phyloP scores from a whole-genome alignment of 1,139 yeast genomes.

The Candida tropicalis region DNA sequence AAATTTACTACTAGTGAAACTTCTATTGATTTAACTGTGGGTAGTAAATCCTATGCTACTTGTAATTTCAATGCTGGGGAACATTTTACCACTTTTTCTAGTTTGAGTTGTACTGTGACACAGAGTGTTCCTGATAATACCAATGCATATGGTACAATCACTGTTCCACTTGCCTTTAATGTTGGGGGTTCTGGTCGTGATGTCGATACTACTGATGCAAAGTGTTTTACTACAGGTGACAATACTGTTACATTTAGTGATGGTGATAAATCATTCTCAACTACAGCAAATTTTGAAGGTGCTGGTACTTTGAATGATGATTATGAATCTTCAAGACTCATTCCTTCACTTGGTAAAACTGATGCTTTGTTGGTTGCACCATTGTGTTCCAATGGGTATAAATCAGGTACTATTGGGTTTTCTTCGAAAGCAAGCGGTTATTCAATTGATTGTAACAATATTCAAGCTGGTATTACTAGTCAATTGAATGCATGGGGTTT shows the following conservation, averaged over 20 bases:
- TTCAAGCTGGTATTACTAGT: slow-evolving; percentile 24
- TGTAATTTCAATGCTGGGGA: slow-evolving; percentile 29
- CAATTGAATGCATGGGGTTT: slow-evolving; percentile 25
- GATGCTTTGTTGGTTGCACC: too few species aligned
- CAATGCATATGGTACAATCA: slow-evolving; percentile 82
- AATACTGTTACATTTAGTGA: slow-evolving; percentile 31
- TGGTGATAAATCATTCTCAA: slow-evolving; percentile 25
- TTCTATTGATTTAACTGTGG: slow-evolving; percentile 19
- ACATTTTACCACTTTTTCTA: slow-evolving; percentile 22
- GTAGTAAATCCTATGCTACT: slow-evolving; percentile 30
- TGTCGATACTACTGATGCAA: slow-evolving; percentile 22
- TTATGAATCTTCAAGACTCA: slow-evolving; percentile 9
- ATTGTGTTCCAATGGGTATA: slow-evolving; percentile 24
- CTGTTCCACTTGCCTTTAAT: slow-evolving; percentile 46
- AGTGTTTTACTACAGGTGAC: slow-evolving; percentile 22
- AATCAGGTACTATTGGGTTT: slow-evolving; percentile 24
- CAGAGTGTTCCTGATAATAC: slow-evolving; percentile 45
- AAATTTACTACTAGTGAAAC: slow-evolving; percentile 21
- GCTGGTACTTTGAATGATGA: too few species aligned
- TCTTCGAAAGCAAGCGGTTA: slow-evolving; percentile 21
- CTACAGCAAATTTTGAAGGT: slow-evolving; percentile 19
- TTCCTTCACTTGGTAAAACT: too few species aligned
- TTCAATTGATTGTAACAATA: slow-evolving; percentile 15
- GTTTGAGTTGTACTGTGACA: slow-evolving; percentile 26
- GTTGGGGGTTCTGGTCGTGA: slow-evolving; percentile 24